A percentile compares a stretch with the other conserved stretches of the same genome.
Evolutionary conservation across 306 rosid species (phyloP).

Genomic region (Fragaria vesca): DNA sequence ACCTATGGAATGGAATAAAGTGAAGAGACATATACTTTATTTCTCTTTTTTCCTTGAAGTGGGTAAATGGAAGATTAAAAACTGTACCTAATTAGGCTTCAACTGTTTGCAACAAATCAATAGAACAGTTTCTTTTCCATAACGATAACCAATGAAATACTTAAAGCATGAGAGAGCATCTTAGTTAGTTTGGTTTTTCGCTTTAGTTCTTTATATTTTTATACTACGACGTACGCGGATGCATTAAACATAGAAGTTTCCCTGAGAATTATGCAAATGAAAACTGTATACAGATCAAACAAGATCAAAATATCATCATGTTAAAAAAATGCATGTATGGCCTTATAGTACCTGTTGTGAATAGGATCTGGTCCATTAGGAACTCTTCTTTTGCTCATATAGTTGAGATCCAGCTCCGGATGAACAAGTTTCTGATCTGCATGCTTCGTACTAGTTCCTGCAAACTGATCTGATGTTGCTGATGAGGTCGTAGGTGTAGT

Average conservation of each 20-base stretch:
- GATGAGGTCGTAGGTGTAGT: slow-evolving; percentile 16
- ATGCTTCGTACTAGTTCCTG: slow-evolving; percentile 17
- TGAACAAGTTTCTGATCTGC: slow-evolving; percentile 30
- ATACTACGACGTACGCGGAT: not conserved
- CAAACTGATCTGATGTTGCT: slow-evolving; percentile 16
- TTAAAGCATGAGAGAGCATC: slow-evolving; percentile 26
- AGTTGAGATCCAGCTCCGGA: slow-evolving; percentile 57
- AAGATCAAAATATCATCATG: not conserved
- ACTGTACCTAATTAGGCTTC: slow-evolving; percentile 2
- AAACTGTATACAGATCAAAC: not conserved
- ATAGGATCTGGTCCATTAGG: slow-evolving; percentile 97
- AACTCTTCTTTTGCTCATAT: slow-evolving; percentile 84
- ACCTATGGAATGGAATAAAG: slow-evolving; percentile 51
- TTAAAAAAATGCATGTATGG: not conserved
- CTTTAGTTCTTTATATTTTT: not conserved
- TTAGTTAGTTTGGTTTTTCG: not conserved
- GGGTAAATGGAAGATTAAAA: slow-evolving; percentile 10
- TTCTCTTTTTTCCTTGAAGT: slow-evolving; percentile 27
- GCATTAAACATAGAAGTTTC: not conserved
- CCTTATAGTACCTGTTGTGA: slow-evolving; percentile 70
- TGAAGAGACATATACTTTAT: slow-evolving; percentile 39
- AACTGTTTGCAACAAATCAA: slow-evolving; percentile 1
- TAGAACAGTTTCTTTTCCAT: not conserved
- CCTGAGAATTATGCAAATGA: not conserved
- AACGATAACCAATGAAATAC: slow-evolving; percentile 62